phyloP scores from a whole-genome alignment of 1,284 basidiomycete species.

The Boletus semigastroideus region DNA sequence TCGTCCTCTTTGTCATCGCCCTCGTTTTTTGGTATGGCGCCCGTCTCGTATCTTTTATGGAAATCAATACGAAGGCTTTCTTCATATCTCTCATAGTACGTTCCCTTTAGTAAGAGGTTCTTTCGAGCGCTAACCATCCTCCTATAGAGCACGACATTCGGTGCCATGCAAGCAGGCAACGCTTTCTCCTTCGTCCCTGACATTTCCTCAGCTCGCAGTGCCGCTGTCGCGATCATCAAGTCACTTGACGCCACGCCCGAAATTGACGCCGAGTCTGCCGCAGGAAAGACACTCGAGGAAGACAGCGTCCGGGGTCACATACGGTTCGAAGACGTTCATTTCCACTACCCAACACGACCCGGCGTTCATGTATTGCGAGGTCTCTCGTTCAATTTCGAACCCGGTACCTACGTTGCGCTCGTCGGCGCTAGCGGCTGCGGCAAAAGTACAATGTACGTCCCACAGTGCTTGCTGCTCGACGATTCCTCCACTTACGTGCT shows the following conservation, averaged over 20 bases:
- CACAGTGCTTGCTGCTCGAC: not conserved
- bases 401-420: slow-evolving; percentile 91
- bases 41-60: slow-evolving; percentile 56
- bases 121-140: slow-evolving; percentile 15
- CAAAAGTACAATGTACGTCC: slow-evolving; percentile 77
- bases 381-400: slow-evolving; percentile 76
- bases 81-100: slow-evolving; percentile 82
- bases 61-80: slow-evolving; percentile 70
- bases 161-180: slow-evolving; percentile 79
- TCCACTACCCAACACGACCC: slow-evolving; percentile 92
- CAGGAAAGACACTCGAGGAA: slow-evolving; percentile 58
- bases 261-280: slow-evolving; percentile 78
- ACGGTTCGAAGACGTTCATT: slow-evolving; percentile 80
- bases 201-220: slow-evolving; percentile 82
- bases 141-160: slow-evolving; percentile 64
- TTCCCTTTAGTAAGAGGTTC: slow-evolving; percentile 3
- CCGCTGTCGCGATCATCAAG: slow-evolving; percentile 75
- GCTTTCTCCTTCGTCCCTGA: slow-evolving; percentile 94
- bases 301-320: slow-evolving; percentile 67
- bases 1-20: slow-evolving; percentile 81
- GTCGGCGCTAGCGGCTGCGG: slow-evolving; percentile 92
- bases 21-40: slow-evolving; percentile 88
- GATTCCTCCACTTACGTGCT: slow-evolving; percentile 7
- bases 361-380: slow-evolving; percentile 83
- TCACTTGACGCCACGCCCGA: slow-evolving; percentile 80